Evolutionary conservation across 108 stramenopile species (phyloP), one percentile per base, ranked within the genome.

Genomic region (Pseudonitzschia pungens): DNA sequence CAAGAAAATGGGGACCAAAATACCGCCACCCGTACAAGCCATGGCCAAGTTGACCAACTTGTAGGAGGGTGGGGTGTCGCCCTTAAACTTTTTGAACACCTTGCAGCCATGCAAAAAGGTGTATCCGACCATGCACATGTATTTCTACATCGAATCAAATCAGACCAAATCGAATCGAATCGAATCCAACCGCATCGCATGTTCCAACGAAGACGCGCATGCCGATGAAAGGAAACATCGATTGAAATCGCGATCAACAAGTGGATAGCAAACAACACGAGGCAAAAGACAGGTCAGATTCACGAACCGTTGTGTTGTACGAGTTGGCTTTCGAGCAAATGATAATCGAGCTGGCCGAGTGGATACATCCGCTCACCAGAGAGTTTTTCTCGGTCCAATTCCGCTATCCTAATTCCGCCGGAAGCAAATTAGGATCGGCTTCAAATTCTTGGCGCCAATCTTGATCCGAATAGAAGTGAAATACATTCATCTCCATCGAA

Each of bases 11-110:
- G 95, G 95, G 26, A 96, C 95, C n/a, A 96, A 55, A 44, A 91
- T 93, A 5, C 95, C 95, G 18, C 95, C 95, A 20, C 95, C 95
- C 21, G 90, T 92, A 59, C 89, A 93, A 9, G 85, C 84, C 15
- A 93, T 66, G 42, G 91, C 81, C 85, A 91, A 78, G 68, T 52
- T 73, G 57, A 96, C 69, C 58, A 96, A 82, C 68, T 85, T 87
- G 84, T 87, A 95, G 11, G 90, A 84, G 58, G 84, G 36, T 4
- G 60, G 36, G n/a, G n/a, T n/a, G 33, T 40, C 16, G 36, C 10
- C 33, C 27, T 60, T 65, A 7, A 83, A 65, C 20, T 77, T 71
- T 16, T 78, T 69, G 70, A 90, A 94, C 11, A 94, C 81, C 72
- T 94, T 94, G 81, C 84, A 80, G 5, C 89, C 93, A 72, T 92